Evolutionary conservation across 352 stramenopile species (phyloP).

Genomic region (Aphanomyces astaci): DNA sequence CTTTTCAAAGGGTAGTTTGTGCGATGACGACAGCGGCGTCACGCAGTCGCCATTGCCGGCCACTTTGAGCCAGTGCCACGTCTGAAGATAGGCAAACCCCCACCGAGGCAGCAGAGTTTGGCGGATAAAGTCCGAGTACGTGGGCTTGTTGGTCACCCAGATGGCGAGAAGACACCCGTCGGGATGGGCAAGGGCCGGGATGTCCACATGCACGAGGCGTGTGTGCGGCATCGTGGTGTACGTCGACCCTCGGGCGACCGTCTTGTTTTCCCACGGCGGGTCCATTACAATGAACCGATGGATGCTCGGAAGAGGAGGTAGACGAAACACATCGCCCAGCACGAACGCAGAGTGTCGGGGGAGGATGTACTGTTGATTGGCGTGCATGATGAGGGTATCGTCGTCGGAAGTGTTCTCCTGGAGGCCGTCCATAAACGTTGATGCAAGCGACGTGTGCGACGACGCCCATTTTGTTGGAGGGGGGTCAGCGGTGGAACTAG

Average conservation of each 20-base stretch:
- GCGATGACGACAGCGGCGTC: conserved; percentile 46
- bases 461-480: conserved; percentile 11
- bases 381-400: background rate
- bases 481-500: conserved; percentile 39
- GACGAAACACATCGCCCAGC: conserved; percentile 22
- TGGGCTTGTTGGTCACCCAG: conserved; percentile 67
- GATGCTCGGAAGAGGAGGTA: background rate
- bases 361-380: conserved; percentile 21
- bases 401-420: conserved; percentile 1
- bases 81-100: conserved; percentile 50
- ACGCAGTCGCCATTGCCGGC: conserved; percentile 46
- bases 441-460: conserved; percentile 12
- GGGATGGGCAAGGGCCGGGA: conserved; percentile 28
- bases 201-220: conserved; percentile 42
- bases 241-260: conserved; percentile 40
- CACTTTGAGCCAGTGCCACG: conserved; percentile 74
- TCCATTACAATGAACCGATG: conserved; percentile 57
- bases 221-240: conserved; percentile 59
- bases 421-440: conserved; percentile 22
- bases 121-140: conserved; percentile 48
- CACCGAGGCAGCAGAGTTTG: conserved; percentile 46
- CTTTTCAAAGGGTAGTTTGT: conserved; percentile 59
- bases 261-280: conserved; percentile 74
- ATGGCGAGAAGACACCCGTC: conserved; percentile 49
- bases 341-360: conserved; percentile 25